phyloP scores from a whole-genome alignment of 441 rosid species.

The Jatropha podagrica region DNA sequence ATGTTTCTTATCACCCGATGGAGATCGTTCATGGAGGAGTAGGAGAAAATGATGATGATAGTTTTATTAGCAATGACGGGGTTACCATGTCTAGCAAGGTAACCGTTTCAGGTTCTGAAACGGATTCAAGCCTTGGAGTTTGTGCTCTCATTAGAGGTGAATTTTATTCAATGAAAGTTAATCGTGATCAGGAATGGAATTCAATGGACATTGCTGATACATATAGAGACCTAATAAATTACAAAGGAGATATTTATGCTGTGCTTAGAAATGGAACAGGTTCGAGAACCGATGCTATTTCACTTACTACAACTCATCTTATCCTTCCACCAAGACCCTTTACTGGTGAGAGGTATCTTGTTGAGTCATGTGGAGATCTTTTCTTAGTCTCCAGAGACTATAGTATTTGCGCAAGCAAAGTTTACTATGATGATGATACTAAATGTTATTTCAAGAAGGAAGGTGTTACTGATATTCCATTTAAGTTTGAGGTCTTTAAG shows the following conservation, averaged over 20 bases:
- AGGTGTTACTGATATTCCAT: background rate
- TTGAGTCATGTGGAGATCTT: background rate
- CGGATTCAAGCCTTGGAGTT: background rate
- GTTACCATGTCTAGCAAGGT: background rate
- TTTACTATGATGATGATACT: background rate
- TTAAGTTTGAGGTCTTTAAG: background rate
- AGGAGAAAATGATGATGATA: background rate
- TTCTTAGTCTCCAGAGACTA: conserved; percentile 1
- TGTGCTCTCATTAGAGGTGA: background rate
- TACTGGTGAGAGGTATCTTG: background rate
- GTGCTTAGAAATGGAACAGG: background rate
- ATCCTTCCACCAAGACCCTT: background rate
- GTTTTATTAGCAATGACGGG: background rate
- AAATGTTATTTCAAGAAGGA: background rate
- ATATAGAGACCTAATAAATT: background rate
- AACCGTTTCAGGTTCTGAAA: background rate
- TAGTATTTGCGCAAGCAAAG: background rate
- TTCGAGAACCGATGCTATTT: background rate
- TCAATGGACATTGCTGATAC: background rate
- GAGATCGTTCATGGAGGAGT: too few relatives aligned
- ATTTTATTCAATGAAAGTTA: background rate
- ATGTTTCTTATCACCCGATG: background rate
- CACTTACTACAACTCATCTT: background rate
- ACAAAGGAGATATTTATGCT: background rate
- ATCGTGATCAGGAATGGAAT: background rate